phyloP scores from a whole-genome alignment of 441 rosid genomes.

The Pelargonium fulgidum region DNA sequence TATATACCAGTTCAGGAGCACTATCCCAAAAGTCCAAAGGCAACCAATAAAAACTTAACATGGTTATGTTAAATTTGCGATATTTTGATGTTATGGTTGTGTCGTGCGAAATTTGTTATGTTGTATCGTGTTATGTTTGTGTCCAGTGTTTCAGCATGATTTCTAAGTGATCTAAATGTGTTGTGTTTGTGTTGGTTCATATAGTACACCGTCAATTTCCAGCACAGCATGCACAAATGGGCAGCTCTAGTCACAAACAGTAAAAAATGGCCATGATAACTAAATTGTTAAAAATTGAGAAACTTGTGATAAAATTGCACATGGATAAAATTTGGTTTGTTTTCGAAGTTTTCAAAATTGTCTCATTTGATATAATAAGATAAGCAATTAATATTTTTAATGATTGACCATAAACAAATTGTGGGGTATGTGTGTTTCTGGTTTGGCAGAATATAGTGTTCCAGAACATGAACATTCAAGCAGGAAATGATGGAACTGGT shows the following conservation, averaged over 20 bases:
- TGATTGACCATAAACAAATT: background rate
- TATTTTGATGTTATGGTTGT: too few relatives aligned
- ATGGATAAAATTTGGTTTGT: background rate
- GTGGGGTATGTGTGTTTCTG: background rate
- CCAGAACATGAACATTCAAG: slow-evolving; percentile 69
- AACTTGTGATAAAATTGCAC: background rate
- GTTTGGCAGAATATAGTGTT: slow-evolving; percentile 60
- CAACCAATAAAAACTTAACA: background rate
- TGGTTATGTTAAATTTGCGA: too few relatives aligned
- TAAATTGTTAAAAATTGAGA: background rate
- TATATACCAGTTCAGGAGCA: background rate
- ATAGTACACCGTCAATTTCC: too few relatives aligned
- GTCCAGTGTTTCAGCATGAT: too few relatives aligned
- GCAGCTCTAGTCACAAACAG: background rate
- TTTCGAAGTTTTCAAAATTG: background rate
- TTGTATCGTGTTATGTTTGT: too few relatives aligned
- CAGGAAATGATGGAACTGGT: slow-evolving; percentile 75
- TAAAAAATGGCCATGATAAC: background rate
- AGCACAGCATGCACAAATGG: too few relatives aligned
- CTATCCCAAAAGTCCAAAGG: background rate
- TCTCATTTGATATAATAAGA: background rate
- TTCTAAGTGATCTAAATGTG: too few relatives aligned
- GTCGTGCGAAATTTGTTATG: too few relatives aligned
- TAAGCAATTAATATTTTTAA: background rate
- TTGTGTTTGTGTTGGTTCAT: too few relatives aligned